phyloP scores from a whole-genome alignment of 768 basidiomycete genomes.

The Tricholoma hemisulphureum region DNA sequence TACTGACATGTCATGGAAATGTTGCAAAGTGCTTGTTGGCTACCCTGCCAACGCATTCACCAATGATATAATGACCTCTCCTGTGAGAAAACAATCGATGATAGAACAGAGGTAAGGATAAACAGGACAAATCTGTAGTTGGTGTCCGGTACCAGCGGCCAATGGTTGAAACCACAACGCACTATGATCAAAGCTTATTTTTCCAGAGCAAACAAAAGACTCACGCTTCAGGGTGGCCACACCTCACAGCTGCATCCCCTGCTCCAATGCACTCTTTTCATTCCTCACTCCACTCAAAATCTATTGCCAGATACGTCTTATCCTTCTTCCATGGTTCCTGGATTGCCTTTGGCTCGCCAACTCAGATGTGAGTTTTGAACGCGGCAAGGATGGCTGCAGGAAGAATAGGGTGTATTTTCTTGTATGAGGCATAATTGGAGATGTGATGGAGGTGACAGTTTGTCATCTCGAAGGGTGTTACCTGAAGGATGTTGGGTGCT shows the following conservation, averaged over 20 bases:
- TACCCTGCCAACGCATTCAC: constrained; percentile 65
- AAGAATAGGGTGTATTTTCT: constrained; percentile 66
- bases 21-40: constrained; percentile 61
- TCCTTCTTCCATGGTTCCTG: constrained; percentile 67
- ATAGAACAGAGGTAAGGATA: constrained; percentile 3
- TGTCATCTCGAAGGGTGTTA: constrained; percentile 66
- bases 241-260: constrained; percentile 79
- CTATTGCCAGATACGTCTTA: constrained; percentile 73
- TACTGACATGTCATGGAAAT: constrained; percentile 69
- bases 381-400: constrained; percentile 68
- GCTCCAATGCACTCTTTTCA: constrained; percentile 66
- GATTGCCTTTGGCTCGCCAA: constrained; percentile 65
- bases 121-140: constrained; percentile 64
- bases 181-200: background rate
- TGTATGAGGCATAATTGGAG: constrained; percentile 65
- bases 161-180: constrained; percentile 53
- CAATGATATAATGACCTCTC: constrained; percentile 72
- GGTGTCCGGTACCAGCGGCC: constrained; percentile 74
- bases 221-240: constrained; percentile 67
- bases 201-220: constrained; percentile 26
- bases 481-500: constrained; percentile 67
- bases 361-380: constrained; percentile 59
- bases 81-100: constrained; percentile 30
- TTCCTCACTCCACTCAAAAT: constrained; percentile 78
- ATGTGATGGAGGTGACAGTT: constrained; percentile 71